Percentiles rank a stretch among this genome's conserved stretches.
Evolutionary conservation across 768 basidiomycete genomes (phyloP).

Genomic region (Phanerodontia chrysosporium): DNA sequence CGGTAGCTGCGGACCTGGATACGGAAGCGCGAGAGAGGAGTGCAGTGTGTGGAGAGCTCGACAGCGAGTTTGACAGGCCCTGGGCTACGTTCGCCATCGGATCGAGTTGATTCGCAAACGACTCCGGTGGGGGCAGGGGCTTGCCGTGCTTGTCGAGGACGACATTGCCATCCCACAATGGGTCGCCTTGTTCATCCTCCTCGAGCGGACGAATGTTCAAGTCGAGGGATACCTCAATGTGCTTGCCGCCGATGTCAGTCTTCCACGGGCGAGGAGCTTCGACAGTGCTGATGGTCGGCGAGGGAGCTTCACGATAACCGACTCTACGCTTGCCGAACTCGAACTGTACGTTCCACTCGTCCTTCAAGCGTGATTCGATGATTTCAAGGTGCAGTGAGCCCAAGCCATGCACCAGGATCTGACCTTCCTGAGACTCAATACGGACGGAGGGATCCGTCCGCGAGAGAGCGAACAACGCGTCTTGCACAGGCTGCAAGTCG

Average conservation of each 20-base stretch:
- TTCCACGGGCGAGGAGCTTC: constrained; percentile 48
- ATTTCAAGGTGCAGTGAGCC: constrained; percentile 89
- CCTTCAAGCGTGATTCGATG: constrained; percentile 70
- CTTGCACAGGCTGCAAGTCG: constrained; percentile 73
- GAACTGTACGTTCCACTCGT: constrained; percentile 77
- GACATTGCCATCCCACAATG: constrained; percentile 74
- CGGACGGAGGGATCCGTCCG: constrained; percentile 91
- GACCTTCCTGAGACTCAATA: constrained; percentile 75
- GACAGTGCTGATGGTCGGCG: constrained; percentile 17
- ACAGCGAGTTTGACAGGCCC: constrained; percentile 68
- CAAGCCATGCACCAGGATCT: constrained; percentile 78
- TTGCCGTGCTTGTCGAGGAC: constrained; percentile 53
- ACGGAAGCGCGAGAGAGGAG: constrained; percentile 59
- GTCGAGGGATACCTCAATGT: constrained; percentile 44
- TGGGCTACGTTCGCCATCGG: constrained; percentile 54
- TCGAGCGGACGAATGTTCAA: constrained; percentile 52
- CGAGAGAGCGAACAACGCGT: constrained; percentile 70
- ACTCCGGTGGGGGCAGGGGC: constrained; percentile 35
- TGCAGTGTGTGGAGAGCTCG: constrained; percentile 74
- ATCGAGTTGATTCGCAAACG: constrained; percentile 27
- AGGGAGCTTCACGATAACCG: constrained; percentile 67
- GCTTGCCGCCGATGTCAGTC: constrained; percentile 59
- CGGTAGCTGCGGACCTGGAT: constrained; percentile 48
- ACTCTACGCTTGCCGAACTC: constrained; percentile 76
- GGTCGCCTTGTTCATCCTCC: constrained; percentile 56